Evolutionary conservation across 129 eudicot genomes (phyloP).

Genomic region (Chrysanthemum lavandulifolium): DNA sequence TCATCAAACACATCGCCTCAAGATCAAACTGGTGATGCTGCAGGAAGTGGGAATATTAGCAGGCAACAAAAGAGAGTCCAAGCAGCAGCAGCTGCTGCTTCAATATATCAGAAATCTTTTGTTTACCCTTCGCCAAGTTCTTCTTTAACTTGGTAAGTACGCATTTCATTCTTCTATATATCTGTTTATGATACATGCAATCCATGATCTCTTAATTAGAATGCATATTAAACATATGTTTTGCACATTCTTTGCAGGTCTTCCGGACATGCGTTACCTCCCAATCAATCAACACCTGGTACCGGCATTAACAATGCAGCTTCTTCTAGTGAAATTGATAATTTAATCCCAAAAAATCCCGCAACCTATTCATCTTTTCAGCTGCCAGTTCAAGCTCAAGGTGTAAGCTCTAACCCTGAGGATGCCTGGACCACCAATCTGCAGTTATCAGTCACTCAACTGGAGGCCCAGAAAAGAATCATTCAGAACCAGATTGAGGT

Average conservation of each 20-base stretch:
- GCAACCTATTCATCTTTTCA: conserved; percentile 41
- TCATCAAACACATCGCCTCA: conserved; percentile 52
- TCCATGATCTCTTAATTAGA: conserved; percentile 12
- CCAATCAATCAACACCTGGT: conserved; percentile 35
- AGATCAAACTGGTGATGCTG: conserved; percentile 50
- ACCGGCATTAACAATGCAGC: conserved; percentile 20
- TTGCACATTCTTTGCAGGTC: conserved; percentile 44
- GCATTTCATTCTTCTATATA: conserved; percentile 4
- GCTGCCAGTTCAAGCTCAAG: conserved; percentile 36
- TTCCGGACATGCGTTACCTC: conserved; percentile 54
- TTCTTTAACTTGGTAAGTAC: conserved; percentile 58
- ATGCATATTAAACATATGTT: background rate
- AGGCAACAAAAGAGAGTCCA: conserved; percentile 71
- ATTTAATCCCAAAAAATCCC: conserved; percentile 28
- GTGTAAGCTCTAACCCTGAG: conserved; percentile 26
- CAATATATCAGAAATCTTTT: conserved; percentile 80
- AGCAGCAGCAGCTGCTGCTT: conserved; percentile 95
- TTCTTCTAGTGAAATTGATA: conserved; percentile 36
- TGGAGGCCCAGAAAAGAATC: conserved; percentile 51
- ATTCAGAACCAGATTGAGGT: conserved; percentile 74
- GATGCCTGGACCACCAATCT: conserved; percentile 32
- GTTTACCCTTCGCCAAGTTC: conserved; percentile 82
- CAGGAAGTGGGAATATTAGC: conserved; percentile 41
- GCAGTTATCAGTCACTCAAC: conserved; percentile 34
- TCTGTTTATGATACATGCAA: background rate